Conservation (phyloP, 2,329 filamentous ascomycete genomes). For the Colletotrichum noveboracense region DNA sequence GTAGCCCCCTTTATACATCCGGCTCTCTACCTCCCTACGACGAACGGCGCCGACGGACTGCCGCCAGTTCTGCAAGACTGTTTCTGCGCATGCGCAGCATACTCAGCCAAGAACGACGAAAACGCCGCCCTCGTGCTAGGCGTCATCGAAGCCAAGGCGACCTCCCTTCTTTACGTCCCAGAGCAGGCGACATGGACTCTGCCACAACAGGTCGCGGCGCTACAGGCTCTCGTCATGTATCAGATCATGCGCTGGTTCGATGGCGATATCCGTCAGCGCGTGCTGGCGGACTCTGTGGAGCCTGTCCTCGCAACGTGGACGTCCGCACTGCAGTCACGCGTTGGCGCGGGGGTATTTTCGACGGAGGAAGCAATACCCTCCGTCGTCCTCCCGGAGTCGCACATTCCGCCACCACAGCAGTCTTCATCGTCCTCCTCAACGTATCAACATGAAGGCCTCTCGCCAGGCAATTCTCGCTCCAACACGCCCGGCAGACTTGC, state of each 20-base stretch:
- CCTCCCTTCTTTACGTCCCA: conserved; percentile 21
- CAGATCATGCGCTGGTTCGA: conserved; percentile 29
- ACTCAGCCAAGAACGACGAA: conserved; percentile 27
- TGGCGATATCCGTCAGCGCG: conserved; percentile 26
- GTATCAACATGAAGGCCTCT: conserved; percentile 7
- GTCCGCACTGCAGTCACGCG: conserved; percentile 18
- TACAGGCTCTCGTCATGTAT: conserved; percentile 28
- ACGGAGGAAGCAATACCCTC: conserved; percentile 4
- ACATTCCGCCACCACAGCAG: not conserved
- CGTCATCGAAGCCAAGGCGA: conserved; percentile 27
- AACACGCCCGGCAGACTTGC: conserved; percentile 5
- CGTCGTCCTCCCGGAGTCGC: not conserved
- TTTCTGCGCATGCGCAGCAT: conserved; percentile 30
- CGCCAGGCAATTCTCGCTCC: conserved; percentile 9
- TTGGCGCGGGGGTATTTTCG: conserved; percentile 16
- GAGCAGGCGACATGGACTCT: conserved; percentile 23
- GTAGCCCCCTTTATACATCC: conserved; percentile 33
- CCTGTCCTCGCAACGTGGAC: conserved; percentile 23
- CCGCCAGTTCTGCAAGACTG: conserved; percentile 31
- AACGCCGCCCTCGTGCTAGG: conserved; percentile 28
- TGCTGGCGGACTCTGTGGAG: conserved; percentile 24
- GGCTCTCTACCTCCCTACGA: conserved; percentile 26
- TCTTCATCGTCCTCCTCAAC: not conserved
- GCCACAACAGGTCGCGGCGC: conserved; percentile 23
- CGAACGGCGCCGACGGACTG: conserved; percentile 21